Percentiles rank a stretch among this genome's conserved stretches.
Evolutionary conservation across 2,329 filamentous ascomycete genomes (phyloP).

Genomic region (Neopestalotiopsis clavispora): DNA sequence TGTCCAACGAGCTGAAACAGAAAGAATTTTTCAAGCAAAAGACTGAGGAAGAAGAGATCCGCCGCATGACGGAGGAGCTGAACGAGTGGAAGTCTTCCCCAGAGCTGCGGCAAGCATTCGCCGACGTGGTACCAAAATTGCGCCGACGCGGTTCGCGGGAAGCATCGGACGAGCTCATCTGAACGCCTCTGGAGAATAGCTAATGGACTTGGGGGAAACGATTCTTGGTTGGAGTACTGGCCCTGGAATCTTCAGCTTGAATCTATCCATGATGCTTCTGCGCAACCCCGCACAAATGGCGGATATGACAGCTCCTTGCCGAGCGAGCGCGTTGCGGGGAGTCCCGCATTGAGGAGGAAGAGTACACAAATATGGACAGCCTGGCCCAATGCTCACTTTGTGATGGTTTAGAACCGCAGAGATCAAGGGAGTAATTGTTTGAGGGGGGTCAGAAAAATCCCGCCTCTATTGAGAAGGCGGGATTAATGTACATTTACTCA

Average conservation of each 20-base stretch:
- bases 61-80: slow-evolving; percentile 17
- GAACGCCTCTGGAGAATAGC: not conserved
- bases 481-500: slow-evolving; percentile 12
- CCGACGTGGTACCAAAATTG: slow-evolving; percentile 5
- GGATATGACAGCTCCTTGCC: not conserved
- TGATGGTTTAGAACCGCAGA: not conserved
- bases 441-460: slow-evolving; percentile 12
- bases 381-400: not conserved
- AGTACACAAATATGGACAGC: not conserved
- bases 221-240: not conserved
- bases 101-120: not conserved
- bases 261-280: not conserved
- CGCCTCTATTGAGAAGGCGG: not conserved
- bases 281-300: not conserved
- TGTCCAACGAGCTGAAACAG: slow-evolving; percentile 11
- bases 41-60: slow-evolving; percentile 16
- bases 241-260: not conserved
- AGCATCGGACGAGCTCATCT: not conserved
- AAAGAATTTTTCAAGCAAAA: not conserved
- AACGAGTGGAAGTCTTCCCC: slow-evolving; percentile 6
- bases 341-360: not conserved
- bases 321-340: not conserved
- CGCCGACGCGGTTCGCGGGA: not conserved
- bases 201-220: not conserved
- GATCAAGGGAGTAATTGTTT: not conserved